Conservation (phyloP, 352 stramenopile species). For the Globisporangium spinosum region DNA sequence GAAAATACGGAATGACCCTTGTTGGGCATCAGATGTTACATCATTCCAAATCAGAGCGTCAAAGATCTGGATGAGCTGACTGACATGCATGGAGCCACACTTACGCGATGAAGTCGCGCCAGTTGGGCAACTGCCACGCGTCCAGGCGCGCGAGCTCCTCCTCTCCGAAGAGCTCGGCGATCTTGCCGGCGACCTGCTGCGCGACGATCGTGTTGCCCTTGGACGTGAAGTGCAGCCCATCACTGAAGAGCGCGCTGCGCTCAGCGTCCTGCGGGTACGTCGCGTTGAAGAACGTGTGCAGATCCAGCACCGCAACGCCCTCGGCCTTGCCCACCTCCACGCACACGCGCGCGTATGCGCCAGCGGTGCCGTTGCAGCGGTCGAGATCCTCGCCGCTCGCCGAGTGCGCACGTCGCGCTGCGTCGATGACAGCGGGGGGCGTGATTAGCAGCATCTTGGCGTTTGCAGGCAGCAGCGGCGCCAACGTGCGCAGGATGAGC, state of each 20-base stretch:
- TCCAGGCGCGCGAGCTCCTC: conserved; percentile 29
- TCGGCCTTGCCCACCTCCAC: conserved; percentile 32
- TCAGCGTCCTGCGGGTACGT: conserved; percentile 22
- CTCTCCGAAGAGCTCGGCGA: conserved; percentile 18
- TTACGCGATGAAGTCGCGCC: conserved; percentile 19
- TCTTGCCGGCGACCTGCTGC: conserved; percentile 32
- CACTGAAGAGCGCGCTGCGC: conserved; percentile 34
- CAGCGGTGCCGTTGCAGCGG: conserved; percentile 35
- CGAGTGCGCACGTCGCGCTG: conserved; percentile 17
- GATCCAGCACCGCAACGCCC: conserved; percentile 33
- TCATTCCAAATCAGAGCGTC: no score
- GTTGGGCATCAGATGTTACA: no score
- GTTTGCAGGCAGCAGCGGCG: conserved; percentile 16
- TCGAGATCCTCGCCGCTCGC: conserved; percentile 24
- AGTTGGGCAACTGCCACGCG: conserved; percentile 34
- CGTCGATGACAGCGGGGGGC: conserved; percentile 50
- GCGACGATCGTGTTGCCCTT: conserved; percentile 46
- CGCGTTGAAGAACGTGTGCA: conserved; percentile 47
- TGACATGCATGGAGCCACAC: no score
- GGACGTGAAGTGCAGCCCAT: conserved; percentile 55
- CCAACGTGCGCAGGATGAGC: conserved; percentile 26
- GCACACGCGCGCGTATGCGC: conserved; percentile 41
- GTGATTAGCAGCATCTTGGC: conserved; percentile 53
- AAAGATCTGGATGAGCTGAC: no score
- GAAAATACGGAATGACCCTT: no score